Conservation (phyloP, 345 rosid genomes). For the Limnanthes douglasii region DNA sequence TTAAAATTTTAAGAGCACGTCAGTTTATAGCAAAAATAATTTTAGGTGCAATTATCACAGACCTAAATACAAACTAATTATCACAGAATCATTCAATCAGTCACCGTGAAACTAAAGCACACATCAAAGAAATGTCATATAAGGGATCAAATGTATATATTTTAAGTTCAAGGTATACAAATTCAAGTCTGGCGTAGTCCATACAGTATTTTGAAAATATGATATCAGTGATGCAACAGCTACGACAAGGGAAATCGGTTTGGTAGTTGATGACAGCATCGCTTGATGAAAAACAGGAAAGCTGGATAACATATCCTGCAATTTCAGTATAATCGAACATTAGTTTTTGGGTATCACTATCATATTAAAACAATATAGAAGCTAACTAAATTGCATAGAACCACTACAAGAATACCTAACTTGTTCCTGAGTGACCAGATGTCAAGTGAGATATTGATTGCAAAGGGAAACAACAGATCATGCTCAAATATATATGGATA, state of each 20-base stretch:
- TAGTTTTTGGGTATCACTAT: constrained; percentile 1
- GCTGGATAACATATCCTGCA: constrained; percentile 46
- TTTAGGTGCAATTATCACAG: no score
- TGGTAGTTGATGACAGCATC: constrained; percentile 52
- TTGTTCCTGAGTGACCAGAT: background rate
- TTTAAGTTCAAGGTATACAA: no score
- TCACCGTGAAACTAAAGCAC: no score
- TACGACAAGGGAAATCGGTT: constrained; percentile 59
- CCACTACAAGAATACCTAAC: background rate
- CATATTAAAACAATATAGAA: constrained; percentile 1
- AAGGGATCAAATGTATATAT: no score
- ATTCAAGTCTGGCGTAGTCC: constrained; percentile 7
- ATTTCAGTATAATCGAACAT: constrained; percentile 9
- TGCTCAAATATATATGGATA: no score
- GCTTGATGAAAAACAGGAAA: constrained; percentile 62
- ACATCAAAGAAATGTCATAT: no score
- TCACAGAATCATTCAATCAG: no score
- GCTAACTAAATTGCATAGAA: background rate
- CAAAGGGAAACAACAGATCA: no score
- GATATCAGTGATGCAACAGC: constrained; percentile 73
- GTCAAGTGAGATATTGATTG: background rate
- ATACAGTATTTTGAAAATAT: constrained; percentile 48
- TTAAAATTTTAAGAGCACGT: no score
- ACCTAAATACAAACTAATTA: no score
- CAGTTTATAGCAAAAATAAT: no score